phyloP scores from a whole-genome alignment of 2,329 filamentous ascomycete species.

The Diplocarpon rosae region DNA sequence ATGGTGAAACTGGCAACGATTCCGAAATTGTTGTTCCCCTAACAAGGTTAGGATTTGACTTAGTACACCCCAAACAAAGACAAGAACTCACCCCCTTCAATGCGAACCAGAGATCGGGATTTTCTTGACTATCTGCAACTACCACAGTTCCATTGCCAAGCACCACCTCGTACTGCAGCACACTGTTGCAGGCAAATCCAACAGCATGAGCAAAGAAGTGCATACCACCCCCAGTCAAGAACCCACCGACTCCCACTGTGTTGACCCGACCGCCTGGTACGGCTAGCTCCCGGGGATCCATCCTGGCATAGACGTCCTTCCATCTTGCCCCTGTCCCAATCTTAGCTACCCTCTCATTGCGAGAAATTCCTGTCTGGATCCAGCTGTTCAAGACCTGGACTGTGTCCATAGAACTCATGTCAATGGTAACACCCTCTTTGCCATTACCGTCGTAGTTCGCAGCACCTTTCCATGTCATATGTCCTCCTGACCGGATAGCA shows the following conservation, averaged over 20 bases:
- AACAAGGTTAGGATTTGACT: too few relatives aligned
- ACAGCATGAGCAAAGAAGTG: conserved; percentile 9
- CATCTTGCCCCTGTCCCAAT: conserved; percentile 15
- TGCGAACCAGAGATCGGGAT: conserved; percentile 40
- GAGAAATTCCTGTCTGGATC: conserved; percentile 3
- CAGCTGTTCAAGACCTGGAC: conserved; percentile 1
- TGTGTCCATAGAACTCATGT: conserved; percentile 8
- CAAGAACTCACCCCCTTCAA: conserved; percentile 24
- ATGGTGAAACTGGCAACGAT: conserved; percentile 25
- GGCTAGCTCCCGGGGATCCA: conserved; percentile 11
- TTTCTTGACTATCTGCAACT: conserved; percentile 31
- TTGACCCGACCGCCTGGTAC: conserved; percentile 13
- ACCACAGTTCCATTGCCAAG: conserved; percentile 31
- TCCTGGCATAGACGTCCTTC: conserved; percentile 13
- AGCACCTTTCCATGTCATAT: conserved; percentile 16
- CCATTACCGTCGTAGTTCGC: conserved; percentile 10
- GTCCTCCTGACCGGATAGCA: conserved; percentile 31
- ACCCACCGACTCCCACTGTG: conserved; percentile 25
- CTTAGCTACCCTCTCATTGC: conserved; percentile 1
- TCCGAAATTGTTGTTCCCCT: too few relatives aligned
- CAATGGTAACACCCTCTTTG: conserved; percentile 10
- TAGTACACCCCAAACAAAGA: too few relatives aligned
- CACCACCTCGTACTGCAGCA: conserved; percentile 20
- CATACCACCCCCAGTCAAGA: conserved; percentile 25
- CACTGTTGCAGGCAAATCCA: conserved; percentile 14